Base-by-base conservation (phyloP, 2,329 filamentous ascomycete genomes). In the Ceratocystis huliohia region DNA sequence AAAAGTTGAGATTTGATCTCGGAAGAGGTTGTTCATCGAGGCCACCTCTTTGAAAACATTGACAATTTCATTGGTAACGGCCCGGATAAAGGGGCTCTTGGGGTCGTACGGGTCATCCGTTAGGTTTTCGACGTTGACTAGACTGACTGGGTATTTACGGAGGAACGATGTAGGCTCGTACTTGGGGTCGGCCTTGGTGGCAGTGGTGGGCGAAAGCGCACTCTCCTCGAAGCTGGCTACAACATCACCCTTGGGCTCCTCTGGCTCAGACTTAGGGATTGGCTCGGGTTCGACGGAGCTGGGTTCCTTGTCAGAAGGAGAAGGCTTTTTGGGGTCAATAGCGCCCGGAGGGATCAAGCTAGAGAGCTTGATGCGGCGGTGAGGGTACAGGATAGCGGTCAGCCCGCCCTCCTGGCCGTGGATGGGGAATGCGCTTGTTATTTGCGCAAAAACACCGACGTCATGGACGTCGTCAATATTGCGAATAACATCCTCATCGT, bases 1-100 rank as follows among this genome's bases (percentile, higher is more conserved):
- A 74, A 97, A 99, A 1, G 93, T 96, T 0, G 92, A 96, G 66
- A 99, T 96, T 74, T 99, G 94, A 73, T 99, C 94, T 67, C 93
- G 85, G 81, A 99, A 99, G 22, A 99, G 81, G 68, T 89, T 91
- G 78, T 97, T 99, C 76, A 96, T 85, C 57, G 86, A 88, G 8
- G 93, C 93, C 65, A 99, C 91, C 74, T 97, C 92, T 78, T 96
- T 97, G 81, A 96, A 97, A 0, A 96, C 94, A 74, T 96, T 97
- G 74, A 99, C 91, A 69, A 99, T 97, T 78, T 99, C 95, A 73
- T 93, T 96, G 63, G 93, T 94, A 59, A 99, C 86, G 13, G 94
- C 94, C 66, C 91, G 87, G 68, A 97, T 91, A 44, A 94, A 86
- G 20, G 88, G 87, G 72, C 88, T 94, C 76, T 93, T 95, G 73